Evolutionary conservation across 2,329 filamentous ascomycete species (phyloP).

Genomic region (Torrubiellomyces zombiae): DNA sequence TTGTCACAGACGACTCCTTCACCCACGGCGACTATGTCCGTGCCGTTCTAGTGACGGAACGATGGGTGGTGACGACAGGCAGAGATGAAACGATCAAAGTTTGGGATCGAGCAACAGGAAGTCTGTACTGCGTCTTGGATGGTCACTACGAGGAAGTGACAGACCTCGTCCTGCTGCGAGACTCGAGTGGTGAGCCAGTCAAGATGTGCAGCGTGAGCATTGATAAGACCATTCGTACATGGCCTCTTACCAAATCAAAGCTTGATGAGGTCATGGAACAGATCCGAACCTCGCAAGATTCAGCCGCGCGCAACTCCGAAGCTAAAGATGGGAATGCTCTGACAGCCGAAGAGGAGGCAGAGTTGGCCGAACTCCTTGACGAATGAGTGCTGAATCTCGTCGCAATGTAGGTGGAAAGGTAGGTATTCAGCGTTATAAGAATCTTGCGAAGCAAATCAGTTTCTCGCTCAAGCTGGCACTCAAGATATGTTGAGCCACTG

Average conservation of each 20-base stretch:
- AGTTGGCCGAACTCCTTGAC: constrained; percentile 81
- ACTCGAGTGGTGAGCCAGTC: constrained; percentile 16
- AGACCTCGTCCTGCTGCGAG: constrained; percentile 47
- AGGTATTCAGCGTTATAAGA: too few species aligned
- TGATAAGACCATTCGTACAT: constrained; percentile 73
- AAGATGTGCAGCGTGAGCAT: constrained; percentile 70
- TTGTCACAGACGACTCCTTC: constrained; percentile 55
- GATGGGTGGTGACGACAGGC: constrained; percentile 75
- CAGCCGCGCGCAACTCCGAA: constrained; percentile 27
- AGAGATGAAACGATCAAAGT: constrained; percentile 83
- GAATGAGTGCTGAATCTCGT: constrained; percentile 28
- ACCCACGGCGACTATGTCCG: constrained; percentile 81
- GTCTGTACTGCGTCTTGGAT: constrained; percentile 54
- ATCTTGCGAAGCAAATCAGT: too few species aligned
- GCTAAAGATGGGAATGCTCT: constrained; percentile 35
- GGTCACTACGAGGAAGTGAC: constrained; percentile 94
- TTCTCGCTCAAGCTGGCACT: too few species aligned
- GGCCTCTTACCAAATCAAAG: constrained; percentile 52
- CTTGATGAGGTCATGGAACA: constrained; percentile 32
- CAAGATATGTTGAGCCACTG: too few species aligned
- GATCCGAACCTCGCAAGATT: constrained; percentile 28
- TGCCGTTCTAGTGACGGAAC: constrained; percentile 57
- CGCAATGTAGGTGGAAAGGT: constrained; percentile 1
- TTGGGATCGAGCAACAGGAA: constrained; percentile 63
- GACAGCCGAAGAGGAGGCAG: constrained; percentile 82